Evolutionary conservation across 495 filamentous ascomycete species (phyloP).

Genomic region (Barbatosphaeria neglecta): DNA sequence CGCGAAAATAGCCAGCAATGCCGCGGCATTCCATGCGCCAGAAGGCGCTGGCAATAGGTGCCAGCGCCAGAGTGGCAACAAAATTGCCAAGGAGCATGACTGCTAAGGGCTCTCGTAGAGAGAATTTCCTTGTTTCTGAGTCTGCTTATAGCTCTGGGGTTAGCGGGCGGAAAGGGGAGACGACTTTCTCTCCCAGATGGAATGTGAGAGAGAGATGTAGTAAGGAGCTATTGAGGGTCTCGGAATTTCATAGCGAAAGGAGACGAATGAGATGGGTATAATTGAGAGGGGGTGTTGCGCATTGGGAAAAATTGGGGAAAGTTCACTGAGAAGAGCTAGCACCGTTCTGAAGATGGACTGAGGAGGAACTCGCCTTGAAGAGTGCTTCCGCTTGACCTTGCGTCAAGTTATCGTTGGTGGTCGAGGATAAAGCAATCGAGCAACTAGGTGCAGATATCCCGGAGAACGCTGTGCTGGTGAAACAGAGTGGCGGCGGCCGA

Average conservation of each 20-base stretch:
- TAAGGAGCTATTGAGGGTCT: too few species aligned
- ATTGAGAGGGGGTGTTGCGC: not conserved
- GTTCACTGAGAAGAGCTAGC: too few species aligned
- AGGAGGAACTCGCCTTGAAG: not conserved
- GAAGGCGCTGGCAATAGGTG: constrained; percentile 46
- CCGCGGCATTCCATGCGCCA: constrained; percentile 80
- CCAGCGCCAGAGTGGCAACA: constrained; percentile 13
- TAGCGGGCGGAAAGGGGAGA: not conserved
- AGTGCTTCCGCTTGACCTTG: too few species aligned
- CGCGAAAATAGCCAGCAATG: constrained; percentile 49
- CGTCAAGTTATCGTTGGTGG: too few species aligned
- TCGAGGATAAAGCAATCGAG: too few species aligned
- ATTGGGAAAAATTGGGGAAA: too few species aligned
- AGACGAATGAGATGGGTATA: not conserved
- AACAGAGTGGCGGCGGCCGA: not conserved
- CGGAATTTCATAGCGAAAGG: too few species aligned
- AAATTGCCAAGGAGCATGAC: constrained; percentile 18
- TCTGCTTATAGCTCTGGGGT: not conserved
- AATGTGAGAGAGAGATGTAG: too few species aligned
- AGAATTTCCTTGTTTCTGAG: not conserved
- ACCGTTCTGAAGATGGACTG: not conserved
- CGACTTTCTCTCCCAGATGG: too few species aligned
- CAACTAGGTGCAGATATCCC: not conserved
- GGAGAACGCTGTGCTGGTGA: not conserved
- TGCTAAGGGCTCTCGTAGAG: constrained; percentile 2